phyloP scores from a whole-genome alignment of 2,329 filamentous ascomycete species.

The Nothophoma quercina region DNA sequence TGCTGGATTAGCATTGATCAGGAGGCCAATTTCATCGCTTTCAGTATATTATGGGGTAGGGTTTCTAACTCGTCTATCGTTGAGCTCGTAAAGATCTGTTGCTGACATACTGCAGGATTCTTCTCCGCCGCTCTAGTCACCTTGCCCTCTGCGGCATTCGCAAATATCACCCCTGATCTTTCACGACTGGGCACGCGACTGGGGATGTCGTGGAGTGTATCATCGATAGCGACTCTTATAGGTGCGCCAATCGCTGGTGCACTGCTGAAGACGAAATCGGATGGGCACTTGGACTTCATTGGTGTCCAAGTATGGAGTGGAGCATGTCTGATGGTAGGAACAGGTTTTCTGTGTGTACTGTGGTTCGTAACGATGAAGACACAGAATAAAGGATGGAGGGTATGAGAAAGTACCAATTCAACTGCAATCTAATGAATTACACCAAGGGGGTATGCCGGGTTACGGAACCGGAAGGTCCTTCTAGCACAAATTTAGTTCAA shows the following conservation, averaged over 20 bases:
- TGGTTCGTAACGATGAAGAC: slow-evolving; percentile 34
- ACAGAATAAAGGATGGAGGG: slow-evolving; percentile 41
- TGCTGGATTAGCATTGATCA: slow-evolving; percentile 44
- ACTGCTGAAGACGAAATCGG: slow-evolving; percentile 32
- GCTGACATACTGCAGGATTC: slow-evolving; percentile 35
- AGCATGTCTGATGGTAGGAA: slow-evolving; percentile 42
- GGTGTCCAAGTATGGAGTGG: slow-evolving; percentile 48
- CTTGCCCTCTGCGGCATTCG: slow-evolving; percentile 47
- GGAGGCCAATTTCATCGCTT: slow-evolving; percentile 40
- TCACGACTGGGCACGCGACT: slow-evolving; percentile 45
- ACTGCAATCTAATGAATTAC: background rate
- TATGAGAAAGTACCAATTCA: slow-evolving; percentile 25
- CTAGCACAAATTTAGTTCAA: background rate
- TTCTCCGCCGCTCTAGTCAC: slow-evolving; percentile 49
- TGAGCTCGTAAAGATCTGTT: too few species aligned
- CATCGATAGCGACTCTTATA: slow-evolving; percentile 45
- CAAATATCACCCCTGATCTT: slow-evolving; percentile 47
- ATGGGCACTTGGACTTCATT: slow-evolving; percentile 37
- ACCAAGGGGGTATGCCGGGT: background rate
- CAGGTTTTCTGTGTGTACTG: slow-evolving; percentile 34
- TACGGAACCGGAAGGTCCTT: background rate
- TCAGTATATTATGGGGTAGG: slow-evolving; percentile 48
- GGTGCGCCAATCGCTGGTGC: slow-evolving; percentile 48
- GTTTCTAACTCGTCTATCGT: too few species aligned
- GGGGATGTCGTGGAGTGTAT: slow-evolving; percentile 49